Percentiles rank a stretch among this genome's conserved stretches.
Conservation (phyloP, 495 filamentous ascomycete genomes). For the Parachaetomium inaequale region DNA sequence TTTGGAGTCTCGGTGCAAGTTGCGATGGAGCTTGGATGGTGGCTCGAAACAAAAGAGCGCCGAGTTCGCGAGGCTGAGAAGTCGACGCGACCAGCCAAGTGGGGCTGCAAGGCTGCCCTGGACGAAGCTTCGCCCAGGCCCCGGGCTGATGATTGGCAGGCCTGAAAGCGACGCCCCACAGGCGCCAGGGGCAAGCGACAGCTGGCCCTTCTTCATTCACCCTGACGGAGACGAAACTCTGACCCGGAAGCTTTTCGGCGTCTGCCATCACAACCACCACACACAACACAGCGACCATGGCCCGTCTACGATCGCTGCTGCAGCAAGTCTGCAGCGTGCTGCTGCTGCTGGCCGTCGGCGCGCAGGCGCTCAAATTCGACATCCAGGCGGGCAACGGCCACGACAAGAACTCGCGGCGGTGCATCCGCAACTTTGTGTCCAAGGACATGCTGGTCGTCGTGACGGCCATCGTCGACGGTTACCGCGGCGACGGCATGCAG, state of each 20-base stretch:
- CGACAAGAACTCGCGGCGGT: conserved; percentile 63
- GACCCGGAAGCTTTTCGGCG: neutral
- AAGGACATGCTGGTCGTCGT: conserved; percentile 96
- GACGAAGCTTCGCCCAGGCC: neutral
- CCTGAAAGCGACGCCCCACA: neutral
- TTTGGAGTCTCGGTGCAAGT: neutral
- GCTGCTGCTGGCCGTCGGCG: conserved; percentile 56
- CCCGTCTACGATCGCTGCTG: conserved; percentile 40
- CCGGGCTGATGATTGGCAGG: conserved; percentile 22
- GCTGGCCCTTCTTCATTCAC: conserved; percentile 30
- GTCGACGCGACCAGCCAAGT: conserved; percentile 9
- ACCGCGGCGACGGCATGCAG: conserved; percentile 85
- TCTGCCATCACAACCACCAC: conserved; percentile 11
- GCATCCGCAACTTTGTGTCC: conserved; percentile 93
- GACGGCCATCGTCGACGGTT: conserved; percentile 81
- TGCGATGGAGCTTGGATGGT: neutral
- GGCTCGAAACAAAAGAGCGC: conserved; percentile 10
- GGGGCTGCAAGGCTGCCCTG: conserved; percentile 23
- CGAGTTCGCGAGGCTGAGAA: conserved; percentile 31
- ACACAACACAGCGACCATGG: conserved; percentile 29
- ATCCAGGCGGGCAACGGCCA: conserved; percentile 63
- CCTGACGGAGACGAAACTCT: too few relatives aligned
- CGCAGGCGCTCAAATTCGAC: conserved; percentile 89
- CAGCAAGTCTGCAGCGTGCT: conserved; percentile 45
- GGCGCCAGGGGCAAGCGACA: conserved; percentile 35